These are phyloP conservation scores for Eryngium alpinum DNA, from an alignment of 140 eudicot genomes.

Conservation along the genomic window DNA sequence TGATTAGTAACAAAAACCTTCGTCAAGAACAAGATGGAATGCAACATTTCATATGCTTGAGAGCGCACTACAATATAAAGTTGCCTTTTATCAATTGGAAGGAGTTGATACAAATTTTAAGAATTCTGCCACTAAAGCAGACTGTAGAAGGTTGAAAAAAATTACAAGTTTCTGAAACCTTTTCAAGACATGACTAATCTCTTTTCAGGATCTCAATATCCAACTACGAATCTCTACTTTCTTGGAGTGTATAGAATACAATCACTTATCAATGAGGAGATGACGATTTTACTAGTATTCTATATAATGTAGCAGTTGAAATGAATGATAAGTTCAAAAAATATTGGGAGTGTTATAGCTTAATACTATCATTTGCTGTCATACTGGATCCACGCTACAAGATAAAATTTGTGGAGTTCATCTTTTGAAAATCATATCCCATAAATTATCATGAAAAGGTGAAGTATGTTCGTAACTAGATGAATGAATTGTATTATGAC, in stretches of 20 bases:
- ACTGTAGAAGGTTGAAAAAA: conserved; percentile 1
- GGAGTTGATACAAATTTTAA: background rate
- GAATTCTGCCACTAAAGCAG: background rate
- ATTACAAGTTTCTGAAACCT: background rate
- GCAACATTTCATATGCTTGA: conserved; percentile 15
- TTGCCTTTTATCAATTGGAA: background rate
- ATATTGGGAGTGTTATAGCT: conserved; percentile 15
- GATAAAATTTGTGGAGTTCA: conserved; percentile 3
- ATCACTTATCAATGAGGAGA: no score
- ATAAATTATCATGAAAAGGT: background rate
- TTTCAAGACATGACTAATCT: conserved; percentile 3
- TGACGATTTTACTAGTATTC: no score
- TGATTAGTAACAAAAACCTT: background rate
- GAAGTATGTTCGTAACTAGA: no score
- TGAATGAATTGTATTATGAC: no score
- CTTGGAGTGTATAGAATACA: no score
- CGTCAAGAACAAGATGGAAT: conserved; percentile 5
- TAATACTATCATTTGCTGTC: conserved; percentile 2
- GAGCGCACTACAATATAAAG: background rate
- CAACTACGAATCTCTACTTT: no score
- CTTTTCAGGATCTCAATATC: conserved; percentile 14
- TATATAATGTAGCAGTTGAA: background rate
- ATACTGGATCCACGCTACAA: conserved; percentile 24
- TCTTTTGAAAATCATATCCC: background rate
- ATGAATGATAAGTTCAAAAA: background rate